Evolutionary conservation across 768 basidiomycete genomes (phyloP).

Genomic region (Lentinula edodes): DNA sequence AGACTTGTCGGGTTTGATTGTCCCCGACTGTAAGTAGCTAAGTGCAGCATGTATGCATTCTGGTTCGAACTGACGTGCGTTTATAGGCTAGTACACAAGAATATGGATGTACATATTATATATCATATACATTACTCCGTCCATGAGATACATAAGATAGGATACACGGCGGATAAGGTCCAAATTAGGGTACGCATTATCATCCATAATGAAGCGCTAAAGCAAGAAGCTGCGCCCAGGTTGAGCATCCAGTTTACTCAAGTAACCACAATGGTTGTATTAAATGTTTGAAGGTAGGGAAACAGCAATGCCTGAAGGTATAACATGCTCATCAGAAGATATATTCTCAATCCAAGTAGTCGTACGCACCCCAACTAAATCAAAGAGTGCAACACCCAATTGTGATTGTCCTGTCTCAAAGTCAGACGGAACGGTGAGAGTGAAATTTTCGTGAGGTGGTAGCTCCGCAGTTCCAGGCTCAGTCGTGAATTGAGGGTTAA

Average conservation of each 20-base stretch:
- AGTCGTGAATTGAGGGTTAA: constrained; percentile 1
- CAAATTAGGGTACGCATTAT: no score
- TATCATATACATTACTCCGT: no score
- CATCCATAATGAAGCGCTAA: no score
- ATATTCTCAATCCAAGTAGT: background rate
- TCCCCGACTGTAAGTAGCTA: no score
- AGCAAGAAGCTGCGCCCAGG: no score
- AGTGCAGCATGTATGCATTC: no score
- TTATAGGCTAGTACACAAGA: no score
- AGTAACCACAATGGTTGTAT: background rate
- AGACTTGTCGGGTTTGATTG: no score
- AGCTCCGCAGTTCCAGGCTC: background rate
- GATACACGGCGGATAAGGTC: no score
- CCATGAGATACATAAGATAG: no score
- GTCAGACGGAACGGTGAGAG: background rate
- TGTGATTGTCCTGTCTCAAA: constrained; percentile 1
- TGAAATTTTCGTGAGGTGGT: constrained; percentile 2
- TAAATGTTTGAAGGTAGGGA: background rate
- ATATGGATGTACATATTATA: no score
- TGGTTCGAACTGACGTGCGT: no score
- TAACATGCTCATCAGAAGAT: background rate
- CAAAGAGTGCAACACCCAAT: background rate
- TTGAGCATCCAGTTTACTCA: background rate
- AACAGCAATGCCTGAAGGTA: background rate
- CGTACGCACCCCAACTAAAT: constrained; percentile 1